Base-by-base conservation (phyloP, 2,329 filamentous ascomycete genomes). In the Pseudocercospora crystallina region DNA sequence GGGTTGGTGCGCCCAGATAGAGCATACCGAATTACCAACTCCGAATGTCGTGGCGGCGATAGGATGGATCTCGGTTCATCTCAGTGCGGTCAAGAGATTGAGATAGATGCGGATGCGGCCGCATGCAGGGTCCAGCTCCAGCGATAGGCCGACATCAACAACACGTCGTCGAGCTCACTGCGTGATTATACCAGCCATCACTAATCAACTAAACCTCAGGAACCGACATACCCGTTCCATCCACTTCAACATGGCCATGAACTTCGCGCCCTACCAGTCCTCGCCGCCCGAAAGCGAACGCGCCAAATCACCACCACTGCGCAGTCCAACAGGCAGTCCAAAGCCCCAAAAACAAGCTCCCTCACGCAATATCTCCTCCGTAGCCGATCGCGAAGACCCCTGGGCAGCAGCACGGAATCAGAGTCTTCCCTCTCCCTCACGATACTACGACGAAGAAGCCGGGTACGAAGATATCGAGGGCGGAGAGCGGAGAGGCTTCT, bases 221-320 rank as follows among this genome's bases (percentile, higher is more conserved):
- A 26, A 3, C 20, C 4, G 20, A 26, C 20, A 26, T 26, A 26
- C 20, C 20, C 20, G 20, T 26, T 7, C 20, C 3, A 4, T 7
- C 20, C 20, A 7, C 3, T 14, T 9, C 38, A 59, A 33, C 37
- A 65, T 64, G 59, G 75, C 63, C 49, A 94, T 94, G 88, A 89
- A 96, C 76, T 99, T 97, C 70, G 94, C 94, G 39, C 94, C 94
- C 33, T 99, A 97, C 74, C 94, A 97, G 76, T 92, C 92, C 71
- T 87, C 87, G 42, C 87, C 87, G 12, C 94, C 94, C 8, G 91
- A 97, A 75, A 80, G 86, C 62, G 83, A 84, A 61, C 89, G 92
- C 65, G 84, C 87, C 45, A 80, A 90, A 68, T 95, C 89, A 14
- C 89, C 90, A 45, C 80, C 84, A 9, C 77, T 59, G 81, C 87